Evolutionary conservation across 1,284 basidiomycete genomes (phyloP), one percentile per base, ranked within the genome.

Genomic region (Cystobasidium pallidum): DNA sequence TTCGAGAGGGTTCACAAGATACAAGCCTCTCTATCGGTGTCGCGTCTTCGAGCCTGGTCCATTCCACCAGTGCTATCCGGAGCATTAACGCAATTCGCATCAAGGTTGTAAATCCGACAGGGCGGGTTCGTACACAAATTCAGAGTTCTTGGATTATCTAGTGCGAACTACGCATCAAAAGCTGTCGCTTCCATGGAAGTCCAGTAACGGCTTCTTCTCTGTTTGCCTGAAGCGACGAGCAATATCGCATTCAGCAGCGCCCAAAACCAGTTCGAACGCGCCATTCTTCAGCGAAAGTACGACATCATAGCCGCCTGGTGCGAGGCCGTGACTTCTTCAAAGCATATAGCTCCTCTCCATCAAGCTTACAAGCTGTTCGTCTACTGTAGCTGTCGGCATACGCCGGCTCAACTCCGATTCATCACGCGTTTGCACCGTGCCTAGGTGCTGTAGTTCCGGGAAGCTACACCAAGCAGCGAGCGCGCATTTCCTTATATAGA

Each of bases 231-330:
- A n/a, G n/a, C n/a, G n/a, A n/a, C n/a, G n/a, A n/a, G n/a, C n/a
- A n/a, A n/a, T n/a, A 45, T 45, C 11, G 11, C 15, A 6, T 51
- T 26, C 3, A 28, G 15, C 7, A 51, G 36, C 36, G 6, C 49
- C 8, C 49, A 28, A 7, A 51, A 24, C 49, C n/a, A 3, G 2
- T 51, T 26, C 26, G 21, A 15, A 28, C 49, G 49, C 49, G 49
- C 49, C 15, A 26, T 21, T 51, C 26, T 24, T 24, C 6, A 51
- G 11, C 24, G 24, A 51, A 51, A 17, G 26, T 28, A 51, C 49
- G 24, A 51, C 6, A 51, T 34, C 4, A 17, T 34, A 34, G 30
- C 36, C 54, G 54, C 54, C 54, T 57, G 54, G 54, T 36, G 54
- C 32, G 30, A 57, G 54, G 11, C 3, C n/a, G 19, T 19, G 32